A percentile compares a stretch with the other conserved stretches of the same genome.
phyloP scores from a whole-genome alignment of 2,329 filamentous ascomycete species.

The Fusarium haematococcum region DNA sequence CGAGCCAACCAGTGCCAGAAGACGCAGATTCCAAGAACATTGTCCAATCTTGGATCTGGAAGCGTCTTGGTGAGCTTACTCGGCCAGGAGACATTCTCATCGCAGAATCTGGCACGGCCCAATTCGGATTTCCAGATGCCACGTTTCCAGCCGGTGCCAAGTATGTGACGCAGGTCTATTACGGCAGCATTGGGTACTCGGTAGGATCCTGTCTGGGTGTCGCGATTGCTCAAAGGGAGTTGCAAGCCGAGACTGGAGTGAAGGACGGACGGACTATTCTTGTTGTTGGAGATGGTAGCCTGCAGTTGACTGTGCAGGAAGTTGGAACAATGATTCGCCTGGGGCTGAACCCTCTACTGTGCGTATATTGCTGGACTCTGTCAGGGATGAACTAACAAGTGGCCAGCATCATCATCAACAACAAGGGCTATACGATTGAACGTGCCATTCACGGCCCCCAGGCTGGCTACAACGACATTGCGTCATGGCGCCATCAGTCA shows the following conservation, averaged over 20 bases:
- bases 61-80: slow-evolving; percentile 8
- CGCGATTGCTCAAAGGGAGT: slow-evolving; percentile 11
- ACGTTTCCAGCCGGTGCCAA: slow-evolving; percentile 4
- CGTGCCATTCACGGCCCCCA: slow-evolving; percentile 15
- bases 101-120: slow-evolving; percentile 21
- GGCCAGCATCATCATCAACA: slow-evolving; percentile 13
- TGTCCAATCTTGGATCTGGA: slow-evolving; percentile 26
- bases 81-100: slow-evolving; percentile 10
- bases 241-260: neutral
- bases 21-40: slow-evolving; percentile 2
- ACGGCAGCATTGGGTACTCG: slow-evolving; percentile 23
- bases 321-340: slow-evolving; percentile 13
- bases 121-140: slow-evolving; percentile 20
- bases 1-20: neutral
- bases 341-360: slow-evolving; percentile 11
- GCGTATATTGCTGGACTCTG: neutral
- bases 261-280: slow-evolving; percentile 7
- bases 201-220: slow-evolving; percentile 13
- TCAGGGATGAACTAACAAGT: neutral
- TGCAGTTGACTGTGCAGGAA: slow-evolving; percentile 21
- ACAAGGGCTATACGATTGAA: slow-evolving; percentile 22
- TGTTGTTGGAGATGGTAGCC: slow-evolving; percentile 19
- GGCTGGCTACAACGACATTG: slow-evolving; percentile 18
- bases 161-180: slow-evolving; percentile 24
- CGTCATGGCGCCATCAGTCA: slow-evolving; percentile 13